phyloP scores from a whole-genome alignment of 1,139 yeast genomes.

The Suhomyces terraborum region DNA sequence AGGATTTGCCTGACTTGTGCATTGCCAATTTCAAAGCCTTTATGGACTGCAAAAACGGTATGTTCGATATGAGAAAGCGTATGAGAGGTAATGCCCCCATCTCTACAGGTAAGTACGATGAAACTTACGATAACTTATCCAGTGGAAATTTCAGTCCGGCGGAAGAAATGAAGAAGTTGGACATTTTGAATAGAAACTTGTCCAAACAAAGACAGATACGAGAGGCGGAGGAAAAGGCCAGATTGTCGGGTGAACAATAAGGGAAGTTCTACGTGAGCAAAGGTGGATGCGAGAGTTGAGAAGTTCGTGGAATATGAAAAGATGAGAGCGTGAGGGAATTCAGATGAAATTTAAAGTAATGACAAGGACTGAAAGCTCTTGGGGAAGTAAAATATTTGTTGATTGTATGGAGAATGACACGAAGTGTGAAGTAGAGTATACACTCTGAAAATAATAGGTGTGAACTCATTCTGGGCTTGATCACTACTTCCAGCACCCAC shows the following conservation, averaged over 20 bases:
- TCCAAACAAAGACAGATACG: slow-evolving; percentile 32
- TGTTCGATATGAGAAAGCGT: slow-evolving; percentile 86
- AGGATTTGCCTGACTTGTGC: slow-evolving; percentile 85
- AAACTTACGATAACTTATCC: slow-evolving; percentile 75
- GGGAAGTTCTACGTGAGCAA: background rate
- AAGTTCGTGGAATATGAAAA: too few species aligned
- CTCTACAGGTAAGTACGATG: slow-evolving; percentile 90
- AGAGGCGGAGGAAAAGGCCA: slow-evolving; percentile 15
- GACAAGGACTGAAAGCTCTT: too few species aligned
- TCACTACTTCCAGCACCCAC: too few species aligned
- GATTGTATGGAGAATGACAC: too few species aligned
- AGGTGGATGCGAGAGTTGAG: too few species aligned
- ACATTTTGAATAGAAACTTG: slow-evolving; percentile 52
- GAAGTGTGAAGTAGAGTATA: too few species aligned
- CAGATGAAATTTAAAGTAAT: too few species aligned
- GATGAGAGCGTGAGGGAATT: too few species aligned
- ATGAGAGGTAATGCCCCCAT: slow-evolving; percentile 93
- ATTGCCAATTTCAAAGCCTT: slow-evolving; percentile 82
- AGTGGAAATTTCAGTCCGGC: slow-evolving; percentile 78
- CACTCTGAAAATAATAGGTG: too few species aligned
- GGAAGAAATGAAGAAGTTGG: slow-evolving; percentile 74
- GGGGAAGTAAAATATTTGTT: too few species aligned
- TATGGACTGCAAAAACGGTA: slow-evolving; percentile 83
- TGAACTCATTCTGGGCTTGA: too few species aligned
- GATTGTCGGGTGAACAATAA: slow-evolving; percentile 3